Conservation (phyloP, 2,329 filamentous ascomycete species). For the Colletotrichum tropicicola region DNA sequence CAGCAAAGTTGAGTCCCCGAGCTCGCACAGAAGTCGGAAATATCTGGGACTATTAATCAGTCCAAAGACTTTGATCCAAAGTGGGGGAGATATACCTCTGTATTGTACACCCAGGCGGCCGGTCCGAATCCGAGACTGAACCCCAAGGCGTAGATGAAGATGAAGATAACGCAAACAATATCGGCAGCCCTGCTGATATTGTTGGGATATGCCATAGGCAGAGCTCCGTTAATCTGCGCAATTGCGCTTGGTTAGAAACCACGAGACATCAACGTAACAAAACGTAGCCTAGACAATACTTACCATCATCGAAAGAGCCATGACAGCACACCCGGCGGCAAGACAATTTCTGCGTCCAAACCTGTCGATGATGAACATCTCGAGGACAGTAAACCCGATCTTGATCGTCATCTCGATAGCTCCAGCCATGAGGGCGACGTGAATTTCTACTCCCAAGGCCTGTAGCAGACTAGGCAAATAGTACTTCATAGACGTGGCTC, state of each 20-base stretch:
- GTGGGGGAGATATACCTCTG: constrained; percentile 51
- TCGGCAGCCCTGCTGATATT: constrained; percentile 58
- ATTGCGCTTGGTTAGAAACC: neutral
- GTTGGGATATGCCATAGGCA: constrained; percentile 60
- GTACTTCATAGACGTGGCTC: constrained; percentile 68
- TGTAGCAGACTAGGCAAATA: constrained; percentile 64
- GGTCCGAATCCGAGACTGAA: constrained; percentile 67
- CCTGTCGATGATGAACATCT: constrained; percentile 65
- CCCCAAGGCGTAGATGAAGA: constrained; percentile 67
- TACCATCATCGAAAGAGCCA: constrained; percentile 63
- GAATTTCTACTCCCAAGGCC: constrained; percentile 57
- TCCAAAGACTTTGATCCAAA: neutral
- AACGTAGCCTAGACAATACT: too few relatives aligned
- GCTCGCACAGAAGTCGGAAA: constrained; percentile 67
- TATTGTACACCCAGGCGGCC: constrained; percentile 67
- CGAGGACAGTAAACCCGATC: constrained; percentile 63
- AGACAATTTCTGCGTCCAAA: constrained; percentile 60
- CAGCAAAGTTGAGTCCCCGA: constrained; percentile 63
- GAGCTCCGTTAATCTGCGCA: constrained; percentile 59
- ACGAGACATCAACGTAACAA: neutral
- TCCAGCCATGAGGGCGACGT: constrained; percentile 59
- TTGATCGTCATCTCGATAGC: constrained; percentile 67
- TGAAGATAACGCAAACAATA: constrained; percentile 61
- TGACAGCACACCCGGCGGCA: constrained; percentile 57
- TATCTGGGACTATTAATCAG: constrained; percentile 46